Evolutionary conservation across 768 basidiomycete species (phyloP).

Genomic region (Hortiboletus flavorubellus): DNA sequence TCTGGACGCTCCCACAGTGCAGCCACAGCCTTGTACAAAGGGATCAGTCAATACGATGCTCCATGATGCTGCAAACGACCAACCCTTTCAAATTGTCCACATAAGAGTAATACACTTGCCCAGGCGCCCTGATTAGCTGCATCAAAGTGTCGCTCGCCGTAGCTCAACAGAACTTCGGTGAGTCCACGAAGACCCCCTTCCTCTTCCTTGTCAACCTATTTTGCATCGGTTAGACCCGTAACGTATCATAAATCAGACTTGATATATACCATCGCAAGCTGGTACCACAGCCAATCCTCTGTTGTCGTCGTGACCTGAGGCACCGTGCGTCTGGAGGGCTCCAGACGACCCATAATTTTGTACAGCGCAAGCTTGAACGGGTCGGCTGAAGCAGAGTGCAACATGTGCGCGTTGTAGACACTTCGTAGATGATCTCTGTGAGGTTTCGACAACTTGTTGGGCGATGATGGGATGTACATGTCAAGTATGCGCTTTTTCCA

Average conservation of each 20-base stretch:
- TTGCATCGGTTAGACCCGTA: conserved; percentile 3
- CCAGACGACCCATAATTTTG: conserved; percentile 92
- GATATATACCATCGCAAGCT: conserved; percentile 69
- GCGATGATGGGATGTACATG: conserved; percentile 2
- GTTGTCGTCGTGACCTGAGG: conserved; percentile 85
- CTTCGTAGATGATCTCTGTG: conserved; percentile 79
- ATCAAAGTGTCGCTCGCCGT: conserved; percentile 82
- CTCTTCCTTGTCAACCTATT: conserved; percentile 77
- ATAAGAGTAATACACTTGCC: conserved; percentile 83
- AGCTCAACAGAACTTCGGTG: conserved; percentile 70
- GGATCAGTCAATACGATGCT: background rate
- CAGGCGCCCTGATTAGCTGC: conserved; percentile 64
- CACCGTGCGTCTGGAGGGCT: conserved; percentile 74
- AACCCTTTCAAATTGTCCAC: conserved; percentile 93
- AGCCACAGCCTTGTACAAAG: conserved; percentile 67
- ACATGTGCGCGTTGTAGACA: conserved; percentile 82
- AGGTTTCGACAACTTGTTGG: conserved; percentile 58
- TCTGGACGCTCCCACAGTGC: conserved; percentile 85
- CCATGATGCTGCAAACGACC: conserved; percentile 19
- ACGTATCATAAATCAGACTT: background rate
- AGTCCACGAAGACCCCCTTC: conserved; percentile 71
- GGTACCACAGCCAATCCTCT: conserved; percentile 99
- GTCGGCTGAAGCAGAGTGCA: conserved; percentile 83
- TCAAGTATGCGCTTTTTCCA: background rate
- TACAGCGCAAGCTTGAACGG: conserved; percentile 96